Conservation (phyloP, 805 yeast genomes). For the Candida wancherniae region DNA sequence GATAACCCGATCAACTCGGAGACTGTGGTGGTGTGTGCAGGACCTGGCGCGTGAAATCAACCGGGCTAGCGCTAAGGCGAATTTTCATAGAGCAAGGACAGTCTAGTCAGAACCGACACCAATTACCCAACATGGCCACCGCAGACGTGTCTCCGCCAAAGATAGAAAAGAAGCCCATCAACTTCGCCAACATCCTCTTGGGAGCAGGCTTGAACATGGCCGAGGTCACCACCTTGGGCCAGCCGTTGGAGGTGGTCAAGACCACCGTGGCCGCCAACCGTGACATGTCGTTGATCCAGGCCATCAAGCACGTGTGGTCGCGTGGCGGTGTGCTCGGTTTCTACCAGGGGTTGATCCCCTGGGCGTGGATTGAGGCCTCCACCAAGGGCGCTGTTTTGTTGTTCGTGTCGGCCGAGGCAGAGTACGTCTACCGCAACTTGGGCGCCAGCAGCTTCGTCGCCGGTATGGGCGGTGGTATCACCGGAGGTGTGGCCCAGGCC, state of each 20-base stretch:
- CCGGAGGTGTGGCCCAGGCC: constrained; percentile 96
- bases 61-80: no score
- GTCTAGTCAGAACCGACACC: no score
- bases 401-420: constrained; percentile 90
- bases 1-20: no score
- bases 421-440: constrained; percentile 60
- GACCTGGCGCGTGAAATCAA: no score
- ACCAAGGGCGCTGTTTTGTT: constrained; percentile 95
- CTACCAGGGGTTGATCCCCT: constrained; percentile 96
- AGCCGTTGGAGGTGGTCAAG: constrained; percentile 92
- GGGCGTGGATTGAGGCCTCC: constrained; percentile 99
- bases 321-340: constrained; percentile 92
- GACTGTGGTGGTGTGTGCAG: no score
- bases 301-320: constrained; percentile 76
- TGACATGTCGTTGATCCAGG: constrained; percentile 57
- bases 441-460: constrained; percentile 68
- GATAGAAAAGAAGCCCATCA: constrained; percentile 77
- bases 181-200: constrained; percentile 80
- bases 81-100: no score
- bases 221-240: constrained; percentile 85
- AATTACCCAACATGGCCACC: constrained; percentile 1
- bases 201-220: constrained; percentile 93
- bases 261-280: constrained; percentile 99
- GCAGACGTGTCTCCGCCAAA: constrained; percentile 6
- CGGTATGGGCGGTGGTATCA: constrained; percentile 93